Percentiles rank a stretch among this genome's conserved stretches.
phyloP scores from a whole-genome alignment of 164 flowering plant species.

The Magnolia officinalis region DNA sequence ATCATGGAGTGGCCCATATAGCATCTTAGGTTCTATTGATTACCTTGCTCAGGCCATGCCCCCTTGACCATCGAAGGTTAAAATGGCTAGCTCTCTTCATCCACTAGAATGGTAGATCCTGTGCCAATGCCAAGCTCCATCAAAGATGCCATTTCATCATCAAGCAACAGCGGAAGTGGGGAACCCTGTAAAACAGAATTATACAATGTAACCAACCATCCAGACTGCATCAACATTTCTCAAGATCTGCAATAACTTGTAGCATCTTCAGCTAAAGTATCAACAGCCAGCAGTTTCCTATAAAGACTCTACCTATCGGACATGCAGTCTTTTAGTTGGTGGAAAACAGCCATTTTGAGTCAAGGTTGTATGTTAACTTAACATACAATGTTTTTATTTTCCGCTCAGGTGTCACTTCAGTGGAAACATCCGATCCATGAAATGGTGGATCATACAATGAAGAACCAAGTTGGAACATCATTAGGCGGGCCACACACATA shows the following conservation, averaged over 20 bases:
- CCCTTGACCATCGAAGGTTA: not conserved
- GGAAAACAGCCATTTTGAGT: not conserved
- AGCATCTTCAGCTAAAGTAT: not conserved
- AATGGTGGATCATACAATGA: too few species aligned
- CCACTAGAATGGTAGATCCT: slow-evolving; percentile 67
- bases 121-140: slow-evolving; percentile 62
- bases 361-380: too few species aligned
- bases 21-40: too few species aligned
- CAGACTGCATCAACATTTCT: not conserved
- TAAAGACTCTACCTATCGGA: not conserved
- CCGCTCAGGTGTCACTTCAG: too few species aligned
- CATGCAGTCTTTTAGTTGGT: not conserved
- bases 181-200: slow-evolving; percentile 51
- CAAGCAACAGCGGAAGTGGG: slow-evolving; percentile 64
- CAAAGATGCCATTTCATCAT: slow-evolving; percentile 80
- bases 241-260: not conserved
- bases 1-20: too few species aligned
- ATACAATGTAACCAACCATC: not conserved
- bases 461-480: too few species aligned
- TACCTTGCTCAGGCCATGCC: too few species aligned
- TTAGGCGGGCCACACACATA: too few species aligned
- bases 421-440: too few species aligned
- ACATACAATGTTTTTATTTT: too few species aligned
- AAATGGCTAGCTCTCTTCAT: slow-evolving; percentile 44
- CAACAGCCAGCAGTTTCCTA: not conserved